phyloP scores from a whole-genome alignment of 768 basidiomycete species.

The Boletus sp. region DNA sequence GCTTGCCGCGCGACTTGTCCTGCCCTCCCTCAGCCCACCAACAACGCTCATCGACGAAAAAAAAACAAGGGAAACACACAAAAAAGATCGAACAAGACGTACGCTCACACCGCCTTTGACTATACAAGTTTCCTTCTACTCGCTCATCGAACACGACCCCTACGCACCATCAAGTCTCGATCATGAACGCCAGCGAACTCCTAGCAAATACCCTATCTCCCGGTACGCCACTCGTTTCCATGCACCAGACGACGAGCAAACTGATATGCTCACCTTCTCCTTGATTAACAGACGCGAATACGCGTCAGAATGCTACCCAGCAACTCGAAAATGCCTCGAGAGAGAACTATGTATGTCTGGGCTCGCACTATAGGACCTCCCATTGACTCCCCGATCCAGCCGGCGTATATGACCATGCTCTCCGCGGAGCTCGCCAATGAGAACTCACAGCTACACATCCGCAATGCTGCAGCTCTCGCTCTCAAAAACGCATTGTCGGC shows the following conservation, averaged over 20 bases:
- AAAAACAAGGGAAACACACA: constrained; percentile 2
- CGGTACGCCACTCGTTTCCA: constrained; percentile 51
- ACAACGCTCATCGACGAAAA: constrained; percentile 1
- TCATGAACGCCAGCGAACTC: constrained; percentile 89
- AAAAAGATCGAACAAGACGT: constrained; percentile 15
- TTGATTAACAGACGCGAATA: constrained; percentile 63
- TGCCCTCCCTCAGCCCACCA: constrained; percentile 28
- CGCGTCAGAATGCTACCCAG: constrained; percentile 89
- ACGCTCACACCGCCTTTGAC: constrained; percentile 12
- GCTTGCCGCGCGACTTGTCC: constrained; percentile 32
- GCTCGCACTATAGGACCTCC: neutral
- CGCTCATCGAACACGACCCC: constrained; percentile 24
- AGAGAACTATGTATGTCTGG: constrained; percentile 83
- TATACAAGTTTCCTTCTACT: constrained; percentile 13
- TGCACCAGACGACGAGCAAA: constrained; percentile 35
- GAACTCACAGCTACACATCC: constrained; percentile 61
- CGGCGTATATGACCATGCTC: constrained; percentile 91
- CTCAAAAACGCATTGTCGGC: constrained; percentile 94
- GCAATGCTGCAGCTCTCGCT: constrained; percentile 95
- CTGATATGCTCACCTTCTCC: constrained; percentile 23
- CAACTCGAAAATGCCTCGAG: constrained; percentile 83
- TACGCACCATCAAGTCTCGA: constrained; percentile 30
- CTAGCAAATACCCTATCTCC: constrained; percentile 91
- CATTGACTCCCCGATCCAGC: constrained; percentile 48
- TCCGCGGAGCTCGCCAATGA: constrained; percentile 83